Conservation (phyloP, 179 eudicot species). For the Silene coronaria region DNA sequence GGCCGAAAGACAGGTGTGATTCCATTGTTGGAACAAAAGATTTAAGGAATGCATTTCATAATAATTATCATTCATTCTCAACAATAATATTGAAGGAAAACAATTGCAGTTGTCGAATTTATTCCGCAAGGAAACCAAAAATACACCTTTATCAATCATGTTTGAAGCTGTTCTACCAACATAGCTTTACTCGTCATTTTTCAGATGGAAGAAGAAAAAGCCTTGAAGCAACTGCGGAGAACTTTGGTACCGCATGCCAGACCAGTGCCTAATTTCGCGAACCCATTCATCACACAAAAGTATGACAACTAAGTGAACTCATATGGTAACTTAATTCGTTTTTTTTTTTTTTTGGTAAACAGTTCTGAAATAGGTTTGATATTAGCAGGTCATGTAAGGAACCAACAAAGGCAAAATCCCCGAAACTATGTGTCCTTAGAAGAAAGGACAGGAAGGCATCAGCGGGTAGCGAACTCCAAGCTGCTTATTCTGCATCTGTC, state of each 20-base stretch:
- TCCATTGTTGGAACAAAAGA: background rate
- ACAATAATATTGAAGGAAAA: too few relatives aligned
- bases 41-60: too few relatives aligned
- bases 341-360: too few relatives aligned
- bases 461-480: slow-evolving; percentile 22
- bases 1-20: slow-evolving; percentile 44
- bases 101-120: too few relatives aligned
- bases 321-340: background rate
- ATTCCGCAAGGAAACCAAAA: too few relatives aligned
- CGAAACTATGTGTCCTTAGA: slow-evolving; percentile 47
- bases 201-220: slow-evolving; percentile 97
- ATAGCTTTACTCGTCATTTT: background rate
- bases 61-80: too few relatives aligned
- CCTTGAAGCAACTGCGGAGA: slow-evolving; percentile 83
- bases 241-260: slow-evolving; percentile 88
- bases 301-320: slow-evolving; percentile 26
- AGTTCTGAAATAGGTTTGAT: background rate
- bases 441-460: slow-evolving; percentile 49
- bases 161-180: too few relatives aligned
- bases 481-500: slow-evolving; percentile 49
- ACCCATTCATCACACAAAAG: slow-evolving; percentile 82
- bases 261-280: slow-evolving; percentile 70
- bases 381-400: slow-evolving; percentile 55
- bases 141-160: too few relatives aligned
- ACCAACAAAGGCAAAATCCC: slow-evolving; percentile 67